Percentiles rank a stretch among this genome's conserved stretches.
phyloP scores from a whole-genome alignment of 306 rosid species.

The Senna tora region DNA sequence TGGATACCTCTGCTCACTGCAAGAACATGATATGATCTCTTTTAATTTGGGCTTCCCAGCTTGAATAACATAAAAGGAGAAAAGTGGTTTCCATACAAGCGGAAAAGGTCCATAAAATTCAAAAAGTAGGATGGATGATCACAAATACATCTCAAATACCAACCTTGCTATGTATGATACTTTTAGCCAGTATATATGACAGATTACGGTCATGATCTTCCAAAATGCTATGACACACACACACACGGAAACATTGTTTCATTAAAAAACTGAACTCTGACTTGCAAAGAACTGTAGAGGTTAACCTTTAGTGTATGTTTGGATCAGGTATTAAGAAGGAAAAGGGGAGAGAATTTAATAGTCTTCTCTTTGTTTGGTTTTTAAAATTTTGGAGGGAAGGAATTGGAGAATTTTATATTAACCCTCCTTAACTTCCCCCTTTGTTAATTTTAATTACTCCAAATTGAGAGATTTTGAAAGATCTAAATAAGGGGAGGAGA shows the following conservation, averaged over 20 bases:
- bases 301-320: too few species aligned
- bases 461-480: too few species aligned
- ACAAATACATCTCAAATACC: background rate
- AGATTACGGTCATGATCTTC: background rate
- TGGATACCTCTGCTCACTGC: constrained; percentile 54
- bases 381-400: too few species aligned
- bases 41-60: background rate
- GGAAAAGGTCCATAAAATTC: background rate
- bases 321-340: too few species aligned
- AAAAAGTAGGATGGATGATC: background rate
- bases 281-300: background rate
- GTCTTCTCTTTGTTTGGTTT: too few species aligned
- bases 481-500: too few species aligned
- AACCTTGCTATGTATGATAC: background rate
- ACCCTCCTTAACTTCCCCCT: too few species aligned
- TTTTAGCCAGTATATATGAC: background rate
- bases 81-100: background rate
- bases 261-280: background rate
- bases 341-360: too few species aligned
- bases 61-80: background rate
- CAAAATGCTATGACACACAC: background rate
- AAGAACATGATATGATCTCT: constrained; percentile 25
- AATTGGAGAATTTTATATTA: too few species aligned
- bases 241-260: background rate
- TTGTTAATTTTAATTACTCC: too few species aligned